Percentiles rank a stretch among this genome's conserved stretches.
Conservation (phyloP, 2,329 filamentous ascomycete genomes). For the Aspergillus calidoustus region DNA sequence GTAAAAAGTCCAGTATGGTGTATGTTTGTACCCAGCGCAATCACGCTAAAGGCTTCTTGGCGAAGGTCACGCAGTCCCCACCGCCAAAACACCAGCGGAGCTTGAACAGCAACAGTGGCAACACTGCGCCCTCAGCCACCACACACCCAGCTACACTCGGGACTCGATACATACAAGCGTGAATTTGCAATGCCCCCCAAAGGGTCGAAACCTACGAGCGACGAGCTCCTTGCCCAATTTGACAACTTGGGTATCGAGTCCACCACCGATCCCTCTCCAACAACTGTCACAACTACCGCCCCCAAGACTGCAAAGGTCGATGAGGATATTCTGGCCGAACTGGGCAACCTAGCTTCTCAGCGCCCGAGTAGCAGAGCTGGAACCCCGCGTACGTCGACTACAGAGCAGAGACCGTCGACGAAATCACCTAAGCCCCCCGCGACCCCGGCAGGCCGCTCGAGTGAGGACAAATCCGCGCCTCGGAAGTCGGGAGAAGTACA, state of each 20-base stretch:
- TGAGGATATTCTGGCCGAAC: slow-evolving; percentile 83
- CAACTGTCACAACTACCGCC: slow-evolving; percentile 25
- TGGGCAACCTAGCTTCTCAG: slow-evolving; percentile 78
- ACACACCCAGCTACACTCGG: slow-evolving; percentile 20
- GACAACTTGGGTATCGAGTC: slow-evolving; percentile 51
- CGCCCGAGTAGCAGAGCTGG: slow-evolving; percentile 73
- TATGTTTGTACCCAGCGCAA: background rate
- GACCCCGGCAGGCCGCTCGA: slow-evolving; percentile 55
- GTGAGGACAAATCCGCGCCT: slow-evolving; percentile 65
- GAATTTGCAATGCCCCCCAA: slow-evolving; percentile 40
- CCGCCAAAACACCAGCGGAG: slow-evolving; percentile 25
- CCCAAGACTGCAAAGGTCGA: slow-evolving; percentile 45
- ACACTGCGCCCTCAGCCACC: slow-evolving; percentile 11
- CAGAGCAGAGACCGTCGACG: slow-evolving; percentile 55
- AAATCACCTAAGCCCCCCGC: slow-evolving; percentile 57
- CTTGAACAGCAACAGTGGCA: slow-evolving; percentile 11
- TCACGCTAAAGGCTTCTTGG: slow-evolving; percentile 29
- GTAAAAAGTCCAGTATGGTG: background rate
- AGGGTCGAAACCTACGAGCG: slow-evolving; percentile 47
- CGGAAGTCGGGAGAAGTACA: slow-evolving; percentile 72
- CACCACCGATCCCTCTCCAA: slow-evolving; percentile 30
- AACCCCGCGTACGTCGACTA: slow-evolving; percentile 71
- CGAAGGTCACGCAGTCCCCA: slow-evolving; percentile 33
- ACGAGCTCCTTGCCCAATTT: slow-evolving; percentile 56
- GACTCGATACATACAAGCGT: slow-evolving; percentile 10